These are phyloP conservation scores for Cutaneotrichosporon cavernicola DNA, from an alignment of 1,284 basidiomycete genomes.

Conservation along the genomic window DNA sequence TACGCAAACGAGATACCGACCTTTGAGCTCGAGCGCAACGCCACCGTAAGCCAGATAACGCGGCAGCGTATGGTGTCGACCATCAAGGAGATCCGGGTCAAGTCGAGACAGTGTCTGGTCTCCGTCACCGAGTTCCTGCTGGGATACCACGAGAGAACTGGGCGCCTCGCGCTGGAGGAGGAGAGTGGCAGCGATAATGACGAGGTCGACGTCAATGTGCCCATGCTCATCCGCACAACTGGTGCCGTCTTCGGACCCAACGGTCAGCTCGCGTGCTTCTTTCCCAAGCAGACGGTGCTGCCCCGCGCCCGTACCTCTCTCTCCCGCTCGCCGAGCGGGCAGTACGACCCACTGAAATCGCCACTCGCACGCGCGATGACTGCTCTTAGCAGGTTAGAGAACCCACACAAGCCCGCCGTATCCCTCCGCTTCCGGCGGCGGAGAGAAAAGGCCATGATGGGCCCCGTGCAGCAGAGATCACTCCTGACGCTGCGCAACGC, in stretches of 20 bases:
- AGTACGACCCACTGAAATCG: constrained; percentile 25
- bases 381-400: constrained; percentile 43
- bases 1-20: constrained; percentile 65
- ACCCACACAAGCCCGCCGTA: constrained; percentile 31
- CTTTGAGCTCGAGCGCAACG: constrained; percentile 78
- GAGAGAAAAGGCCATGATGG: constrained; percentile 17
- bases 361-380: constrained; percentile 46
- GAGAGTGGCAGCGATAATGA: constrained; percentile 41
- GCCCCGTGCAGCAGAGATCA: constrained; percentile 44
- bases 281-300: constrained; percentile 58
- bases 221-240: constrained; percentile 45
- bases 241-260: constrained; percentile 72
- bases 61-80: constrained; percentile 73
- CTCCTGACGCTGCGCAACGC: constrained; percentile 66
- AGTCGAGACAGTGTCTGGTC: constrained; percentile 73
- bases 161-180: constrained; percentile 44
- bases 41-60: constrained; percentile 71
- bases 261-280: constrained; percentile 82
- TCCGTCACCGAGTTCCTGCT: constrained; percentile 75
- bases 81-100: constrained; percentile 68
- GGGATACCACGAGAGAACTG: constrained; percentile 55
- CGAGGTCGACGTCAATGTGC: constrained; percentile 41
- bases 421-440: constrained; percentile 18
- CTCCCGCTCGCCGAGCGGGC: constrained; percentile 44
- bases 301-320: constrained; percentile 36